Evolutionary conservation across 2,329 filamentous ascomycete species (phyloP).

Genomic region (Venturia oleaginea): DNA sequence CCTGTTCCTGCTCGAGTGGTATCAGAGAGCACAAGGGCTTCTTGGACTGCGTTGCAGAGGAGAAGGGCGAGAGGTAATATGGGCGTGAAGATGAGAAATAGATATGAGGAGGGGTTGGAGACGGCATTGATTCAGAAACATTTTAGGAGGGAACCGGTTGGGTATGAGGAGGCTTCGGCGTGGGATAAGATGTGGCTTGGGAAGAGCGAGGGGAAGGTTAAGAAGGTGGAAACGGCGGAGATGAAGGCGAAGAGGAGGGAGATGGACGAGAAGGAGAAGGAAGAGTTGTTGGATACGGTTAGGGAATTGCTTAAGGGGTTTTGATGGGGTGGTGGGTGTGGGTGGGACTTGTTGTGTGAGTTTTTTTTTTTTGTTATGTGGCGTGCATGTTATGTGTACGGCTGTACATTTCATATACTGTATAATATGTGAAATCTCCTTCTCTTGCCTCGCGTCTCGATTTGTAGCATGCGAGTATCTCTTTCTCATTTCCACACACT

Average conservation of each 20-base stretch:
- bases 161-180: neutral
- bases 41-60: neutral
- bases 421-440: no score
- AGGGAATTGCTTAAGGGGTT: neutral
- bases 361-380: neutral
- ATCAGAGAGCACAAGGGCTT: no score
- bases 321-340: neutral
- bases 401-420: no score
- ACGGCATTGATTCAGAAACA: neutral
- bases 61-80: neutral
- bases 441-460: no score
- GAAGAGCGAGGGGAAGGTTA: neutral
- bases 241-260: neutral
- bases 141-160: neutral
- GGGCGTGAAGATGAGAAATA: constrained; percentile 18
- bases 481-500: no score
- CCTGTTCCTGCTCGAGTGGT: no score
- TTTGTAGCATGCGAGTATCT: no score
- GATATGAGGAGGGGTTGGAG: neutral
- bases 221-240: neutral
- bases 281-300: neutral
- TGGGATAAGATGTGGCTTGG: neutral
- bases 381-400: no score
- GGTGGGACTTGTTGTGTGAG: no score
- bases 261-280: neutral